Evolutionary conservation across 1,139 yeast species (phyloP).

Genomic region (Lodderomyces margitis): DNA sequence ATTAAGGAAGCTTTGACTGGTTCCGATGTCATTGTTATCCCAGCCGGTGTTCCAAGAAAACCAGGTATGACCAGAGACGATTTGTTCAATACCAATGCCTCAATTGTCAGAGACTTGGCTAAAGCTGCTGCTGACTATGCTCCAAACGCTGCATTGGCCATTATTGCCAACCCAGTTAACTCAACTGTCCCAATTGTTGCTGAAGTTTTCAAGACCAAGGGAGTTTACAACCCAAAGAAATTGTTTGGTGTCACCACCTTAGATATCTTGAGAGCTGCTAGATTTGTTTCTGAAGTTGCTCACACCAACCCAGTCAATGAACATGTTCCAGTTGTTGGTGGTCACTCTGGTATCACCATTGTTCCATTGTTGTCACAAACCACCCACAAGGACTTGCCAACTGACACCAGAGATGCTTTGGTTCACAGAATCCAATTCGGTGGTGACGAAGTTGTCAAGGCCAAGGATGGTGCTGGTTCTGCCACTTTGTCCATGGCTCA

Average conservation of each 20-base stretch:
- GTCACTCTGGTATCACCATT: constrained; percentile 95
- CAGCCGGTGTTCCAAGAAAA: constrained; percentile 97
- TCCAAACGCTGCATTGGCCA: constrained; percentile 72
- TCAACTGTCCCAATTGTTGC: constrained; percentile 93
- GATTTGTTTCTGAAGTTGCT: constrained; percentile 64
- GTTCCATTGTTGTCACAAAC: constrained; percentile 81
- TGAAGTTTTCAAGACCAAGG: constrained; percentile 73
- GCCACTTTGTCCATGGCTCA: constrained; percentile 97
- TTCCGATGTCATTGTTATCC: constrained; percentile 79
- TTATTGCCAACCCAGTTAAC: constrained; percentile 95
- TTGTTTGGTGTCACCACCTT: constrained; percentile 91
- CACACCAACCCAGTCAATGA: constrained; percentile 57
- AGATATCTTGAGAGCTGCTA: constrained; percentile 86
- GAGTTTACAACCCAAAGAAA: constrained; percentile 74
- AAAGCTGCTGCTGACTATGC: constrained; percentile 71
- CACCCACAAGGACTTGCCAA: constrained; percentile 46
- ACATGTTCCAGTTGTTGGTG: constrained; percentile 86
- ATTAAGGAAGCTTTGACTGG: constrained; percentile 64
- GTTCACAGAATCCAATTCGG: constrained; percentile 92
- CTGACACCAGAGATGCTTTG: constrained; percentile 63
- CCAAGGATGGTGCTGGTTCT: constrained; percentile 92
- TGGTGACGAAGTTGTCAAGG: constrained; percentile 95
- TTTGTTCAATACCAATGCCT: constrained; percentile 88
- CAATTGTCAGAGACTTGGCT: constrained; percentile 82
- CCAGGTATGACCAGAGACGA: constrained; percentile 99